Conservation (phyloP, 2,329 filamentous ascomycete genomes). For the Dryadomyces quercus-mongolicae region DNA sequence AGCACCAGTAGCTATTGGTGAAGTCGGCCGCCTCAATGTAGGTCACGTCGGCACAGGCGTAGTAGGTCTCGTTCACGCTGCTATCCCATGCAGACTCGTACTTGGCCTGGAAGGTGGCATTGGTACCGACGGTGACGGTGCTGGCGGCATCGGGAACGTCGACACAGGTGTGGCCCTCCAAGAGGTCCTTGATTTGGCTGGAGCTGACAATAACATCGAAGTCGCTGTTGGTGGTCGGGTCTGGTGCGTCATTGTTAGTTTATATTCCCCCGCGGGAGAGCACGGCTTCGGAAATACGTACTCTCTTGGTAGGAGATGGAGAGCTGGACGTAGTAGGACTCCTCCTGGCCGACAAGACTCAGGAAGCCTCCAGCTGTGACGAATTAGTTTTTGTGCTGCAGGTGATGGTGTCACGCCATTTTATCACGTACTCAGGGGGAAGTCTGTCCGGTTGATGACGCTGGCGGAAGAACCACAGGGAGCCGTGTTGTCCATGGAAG, state of each 20-base stretch:
- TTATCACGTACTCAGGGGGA: slow-evolving; percentile 31
- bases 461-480: slow-evolving; percentile 37
- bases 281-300: too few species aligned
- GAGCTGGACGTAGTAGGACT: slow-evolving; percentile 7
- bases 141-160: slow-evolving; percentile 16
- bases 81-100: slow-evolving; percentile 19
- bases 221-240: slow-evolving; percentile 19
- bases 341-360: slow-evolving; percentile 6
- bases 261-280: too few species aligned
- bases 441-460: slow-evolving; percentile 33
- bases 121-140: slow-evolving; percentile 17
- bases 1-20: slow-evolving; percentile 19
- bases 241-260: slow-evolving; percentile 2
- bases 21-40: slow-evolving; percentile 14
- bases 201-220: slow-evolving; percentile 18
- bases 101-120: slow-evolving; percentile 23
- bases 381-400: not conserved
- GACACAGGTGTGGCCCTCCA: slow-evolving; percentile 24
- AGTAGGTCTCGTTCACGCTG: slow-evolving; percentile 19
- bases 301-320: slow-evolving; percentile 21
- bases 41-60: slow-evolving; percentile 23
- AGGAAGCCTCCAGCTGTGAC: slow-evolving; percentile 7
- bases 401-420: not conserved
- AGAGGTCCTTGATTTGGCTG: slow-evolving; percentile 16
- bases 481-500: slow-evolving; percentile 32